Base-by-base conservation (phyloP, 495 filamentous ascomycete species). In the Chaetomium tenue region DNA sequence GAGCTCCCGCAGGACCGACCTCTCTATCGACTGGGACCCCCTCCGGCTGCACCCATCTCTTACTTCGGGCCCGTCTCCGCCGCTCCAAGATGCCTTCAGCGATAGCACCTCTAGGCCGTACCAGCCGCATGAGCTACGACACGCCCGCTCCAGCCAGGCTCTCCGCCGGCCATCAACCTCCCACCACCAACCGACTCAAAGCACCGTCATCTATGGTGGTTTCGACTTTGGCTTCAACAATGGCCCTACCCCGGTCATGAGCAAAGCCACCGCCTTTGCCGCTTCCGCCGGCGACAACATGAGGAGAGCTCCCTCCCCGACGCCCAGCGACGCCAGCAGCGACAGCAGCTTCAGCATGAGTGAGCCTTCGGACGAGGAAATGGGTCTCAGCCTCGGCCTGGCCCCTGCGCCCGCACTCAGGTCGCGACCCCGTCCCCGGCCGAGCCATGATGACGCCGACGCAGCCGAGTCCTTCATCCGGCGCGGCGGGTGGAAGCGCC, bases 401-500 rank as follows among this genome's bases (percentile, higher is more conserved):
- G 48, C 56, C 25, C 63, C 50, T 37, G 39, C 46, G 63, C 60
- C 55, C 30, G 64, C 15, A 60, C 65, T 42, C 46, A 65, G 30
- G 28, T 39, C 62, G 22, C 58, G 62, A 46, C 57, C 52, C 46
- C 54, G 47, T 30, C 61, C 52, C 40, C 51, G 30, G 40, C 52
- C 13, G 30, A n/a, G 63, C 61, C 46, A 61, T 62, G 20, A 40
- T 37, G 53, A 62, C 61, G 30, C 26, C 20, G 20, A 71, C 60
- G 75, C 74, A 13, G 66, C 68, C 40, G 78, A 80, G 20, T 67
- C 74, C 26, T 76, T 77, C 51, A 67, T 81, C 16, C 78, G 76
- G 69, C 70, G 80, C 0, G 80, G 79, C 15, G 78, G 73, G 15
- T 82, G 80, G 80, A 82, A 82, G 72, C 70, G 80, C 23, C 63